A percentile compares a stretch with the other conserved stretches of the same genome.
Evolutionary conservation across 2,329 filamentous ascomycete species (phyloP).

Genomic region (Teratosphaeriaceae sp.): DNA sequence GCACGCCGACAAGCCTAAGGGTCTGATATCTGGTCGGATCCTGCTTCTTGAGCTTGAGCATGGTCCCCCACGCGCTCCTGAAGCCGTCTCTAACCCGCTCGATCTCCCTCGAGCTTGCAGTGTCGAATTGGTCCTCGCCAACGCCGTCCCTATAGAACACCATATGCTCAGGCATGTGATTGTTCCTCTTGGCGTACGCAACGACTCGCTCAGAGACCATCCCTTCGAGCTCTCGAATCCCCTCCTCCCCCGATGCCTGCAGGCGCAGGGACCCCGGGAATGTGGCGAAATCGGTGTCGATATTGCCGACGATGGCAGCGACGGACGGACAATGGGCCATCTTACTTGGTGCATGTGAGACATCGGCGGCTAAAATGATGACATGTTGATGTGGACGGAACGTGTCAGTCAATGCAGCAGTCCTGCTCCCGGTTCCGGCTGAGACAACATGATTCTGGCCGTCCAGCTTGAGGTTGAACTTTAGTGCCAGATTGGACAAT

Average conservation of each 20-base stretch:
- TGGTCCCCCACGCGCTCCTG: constrained; percentile 3
- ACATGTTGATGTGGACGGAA: no score
- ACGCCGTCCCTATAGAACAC: constrained; percentile 32
- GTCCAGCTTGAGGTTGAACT: constrained; percentile 2
- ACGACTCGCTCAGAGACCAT: constrained; percentile 3
- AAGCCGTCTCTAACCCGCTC: background rate
- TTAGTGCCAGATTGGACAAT: constrained; percentile 3
- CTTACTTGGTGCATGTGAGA: background rate
- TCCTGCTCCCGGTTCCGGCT: background rate
- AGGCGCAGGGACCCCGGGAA: background rate
- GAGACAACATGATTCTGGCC: constrained; percentile 2
- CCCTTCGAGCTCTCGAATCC: background rate
- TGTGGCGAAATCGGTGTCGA: background rate
- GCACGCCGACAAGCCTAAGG: background rate
- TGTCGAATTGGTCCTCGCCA: constrained; percentile 25
- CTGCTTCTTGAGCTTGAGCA: background rate
- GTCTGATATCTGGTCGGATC: no score
- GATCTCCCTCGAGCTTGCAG: background rate
- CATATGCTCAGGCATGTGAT: constrained; percentile 8
- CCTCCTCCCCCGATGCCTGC: background rate
- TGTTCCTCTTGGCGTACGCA: background rate
- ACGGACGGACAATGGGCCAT: background rate
- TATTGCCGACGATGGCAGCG: background rate
- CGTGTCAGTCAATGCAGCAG: background rate
- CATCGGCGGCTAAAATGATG: background rate